Conservation (phyloP, 2,329 filamentous ascomycete species). For the Tolypocladium cylindrosporum region DNA sequence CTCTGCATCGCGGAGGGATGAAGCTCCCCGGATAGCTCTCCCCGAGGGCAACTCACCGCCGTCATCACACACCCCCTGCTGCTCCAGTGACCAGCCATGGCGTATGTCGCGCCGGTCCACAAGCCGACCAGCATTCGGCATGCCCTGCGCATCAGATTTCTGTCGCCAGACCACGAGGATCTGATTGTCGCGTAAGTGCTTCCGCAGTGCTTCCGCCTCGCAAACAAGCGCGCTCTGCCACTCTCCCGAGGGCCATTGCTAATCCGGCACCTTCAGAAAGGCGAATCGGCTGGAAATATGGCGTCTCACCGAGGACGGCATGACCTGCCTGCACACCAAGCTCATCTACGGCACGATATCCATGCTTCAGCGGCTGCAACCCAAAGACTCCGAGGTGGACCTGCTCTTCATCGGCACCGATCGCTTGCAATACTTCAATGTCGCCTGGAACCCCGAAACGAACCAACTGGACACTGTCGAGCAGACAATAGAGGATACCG, state of each 20-base stretch:
- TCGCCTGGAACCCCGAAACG: conserved; percentile 63
- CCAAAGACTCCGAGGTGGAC: conserved; percentile 64
- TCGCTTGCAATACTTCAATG: conserved; percentile 80
- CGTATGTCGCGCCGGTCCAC: conserved; percentile 91
- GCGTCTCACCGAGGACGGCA: conserved; percentile 52
- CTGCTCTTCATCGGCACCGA: conserved; percentile 90
- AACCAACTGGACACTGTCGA: conserved; percentile 40
- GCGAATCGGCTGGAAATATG: conserved; percentile 82
- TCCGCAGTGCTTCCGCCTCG: conserved; percentile 21
- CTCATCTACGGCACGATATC: conserved; percentile 77
- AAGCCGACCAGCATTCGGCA: conserved; percentile 83
- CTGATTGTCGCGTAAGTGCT: conserved; percentile 72
- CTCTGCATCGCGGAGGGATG: conserved; percentile 6
- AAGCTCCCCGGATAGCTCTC: conserved; percentile 17
- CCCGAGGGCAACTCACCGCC: conserved; percentile 6
- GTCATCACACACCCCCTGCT: background rate
- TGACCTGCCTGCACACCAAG: conserved; percentile 57
- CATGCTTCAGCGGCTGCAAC: conserved; percentile 72
- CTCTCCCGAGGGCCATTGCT: background rate
- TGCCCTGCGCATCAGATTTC: conserved; percentile 70
- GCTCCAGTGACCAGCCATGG: conserved; percentile 46
- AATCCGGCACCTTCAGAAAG: conserved; percentile 43
- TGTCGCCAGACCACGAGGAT: conserved; percentile 66
- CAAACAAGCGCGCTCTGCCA: background rate
- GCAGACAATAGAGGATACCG: conserved; percentile 40